Base-by-base conservation (phyloP, 2,329 filamentous ascomycete genomes). In the Elsinoe perseae region DNA sequence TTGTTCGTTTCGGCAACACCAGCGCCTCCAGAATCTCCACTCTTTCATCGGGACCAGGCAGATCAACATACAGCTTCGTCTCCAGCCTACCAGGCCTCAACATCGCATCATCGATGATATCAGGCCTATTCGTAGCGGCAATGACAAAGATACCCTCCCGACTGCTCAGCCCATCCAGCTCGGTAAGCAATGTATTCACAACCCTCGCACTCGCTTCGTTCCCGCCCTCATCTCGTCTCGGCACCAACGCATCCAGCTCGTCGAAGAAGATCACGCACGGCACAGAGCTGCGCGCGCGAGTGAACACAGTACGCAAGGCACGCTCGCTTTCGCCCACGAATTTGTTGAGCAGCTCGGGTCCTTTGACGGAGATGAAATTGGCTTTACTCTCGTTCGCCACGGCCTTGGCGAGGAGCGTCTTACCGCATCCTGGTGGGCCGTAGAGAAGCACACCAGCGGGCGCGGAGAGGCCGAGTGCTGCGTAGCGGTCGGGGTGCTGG, bases 191-290 rank as follows among this genome's bases (percentile, higher is more conserved):
- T 0, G 92, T 95, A 69, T 97, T 97, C 62, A 98, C 93, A 2
- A 98, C 89, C 30, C 93, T 83, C 1, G 89, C 84, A 46, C 87
- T 89, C 4, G 89, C 86, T 68, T 97, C 92, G 1, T 85, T 88
- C 1, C 88, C 80, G 14, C 73, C 69, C 56, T 86, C 86, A 66
- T 92, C 89, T 56, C 93, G 84, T 53, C 84, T 84, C 0, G 92
- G 91, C 0, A 93, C 91, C 2, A 98, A 77, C 0, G 93, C 92
- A 71, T 98, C 93, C 54, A 98, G 80, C 73, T 98, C 93, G 69
- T 98, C 93, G 68, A 98, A 97, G 80, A 98, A 97, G 58, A 98
- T 85, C 56, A 98, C 89, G 67, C 92, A 97, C 0, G 93, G 93
- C 0, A 90, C 81, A 6, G 87, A 92, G 0, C 87, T 87, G 53